Evolutionary conservation across 805 yeast species (phyloP).

Genomic region (Millerago galiae): DNA sequence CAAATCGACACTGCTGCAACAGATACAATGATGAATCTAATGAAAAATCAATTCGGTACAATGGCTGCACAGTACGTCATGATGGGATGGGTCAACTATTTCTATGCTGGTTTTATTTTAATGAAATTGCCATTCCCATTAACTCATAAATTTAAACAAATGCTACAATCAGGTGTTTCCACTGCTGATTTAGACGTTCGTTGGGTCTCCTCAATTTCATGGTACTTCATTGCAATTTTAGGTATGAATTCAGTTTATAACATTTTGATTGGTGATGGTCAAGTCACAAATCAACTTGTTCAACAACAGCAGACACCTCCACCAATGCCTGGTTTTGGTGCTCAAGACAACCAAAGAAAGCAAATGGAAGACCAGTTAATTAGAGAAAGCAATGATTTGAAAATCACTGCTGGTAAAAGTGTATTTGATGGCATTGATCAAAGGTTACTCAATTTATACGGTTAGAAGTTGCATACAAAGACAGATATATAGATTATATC

Average conservation of each 20-base stretch:
- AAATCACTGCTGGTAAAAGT: slow-evolving; percentile 3
- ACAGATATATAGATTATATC: too few relatives aligned
- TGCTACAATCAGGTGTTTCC: slow-evolving; percentile 83
- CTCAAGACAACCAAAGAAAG: slow-evolving; percentile 2
- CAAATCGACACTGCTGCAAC: slow-evolving; percentile 63
- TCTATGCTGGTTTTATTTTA: slow-evolving; percentile 85
- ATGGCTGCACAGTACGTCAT: slow-evolving; percentile 88
- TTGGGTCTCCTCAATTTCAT: slow-evolving; percentile 90
- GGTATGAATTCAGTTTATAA: slow-evolving; percentile 80
- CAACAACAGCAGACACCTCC: slow-evolving; percentile 28
- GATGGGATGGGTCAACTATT: slow-evolving; percentile 94
- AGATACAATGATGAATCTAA: slow-evolving; percentile 69
- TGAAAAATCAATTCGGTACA: slow-evolving; percentile 75
- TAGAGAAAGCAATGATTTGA: slow-evolving; percentile 8
- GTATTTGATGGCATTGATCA: slow-evolving; percentile 6
- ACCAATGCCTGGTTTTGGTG: slow-evolving; percentile 3
- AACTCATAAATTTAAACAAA: slow-evolving; percentile 81
- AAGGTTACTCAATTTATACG: slow-evolving; percentile 5
- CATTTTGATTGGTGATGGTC: slow-evolving; percentile 50
- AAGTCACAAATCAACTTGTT: slow-evolving; percentile 39
- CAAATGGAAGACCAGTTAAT: background rate
- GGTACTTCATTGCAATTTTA: slow-evolving; percentile 87
- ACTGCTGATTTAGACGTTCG: slow-evolving; percentile 83
- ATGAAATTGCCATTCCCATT: slow-evolving; percentile 89
- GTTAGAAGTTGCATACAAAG: background rate